A percentile compares a stretch with the other conserved stretches of the same genome.
Evolutionary conservation across 2,329 filamentous ascomycete genomes (phyloP).

Genomic region (Pseudogymnoascus pannorum): DNA sequence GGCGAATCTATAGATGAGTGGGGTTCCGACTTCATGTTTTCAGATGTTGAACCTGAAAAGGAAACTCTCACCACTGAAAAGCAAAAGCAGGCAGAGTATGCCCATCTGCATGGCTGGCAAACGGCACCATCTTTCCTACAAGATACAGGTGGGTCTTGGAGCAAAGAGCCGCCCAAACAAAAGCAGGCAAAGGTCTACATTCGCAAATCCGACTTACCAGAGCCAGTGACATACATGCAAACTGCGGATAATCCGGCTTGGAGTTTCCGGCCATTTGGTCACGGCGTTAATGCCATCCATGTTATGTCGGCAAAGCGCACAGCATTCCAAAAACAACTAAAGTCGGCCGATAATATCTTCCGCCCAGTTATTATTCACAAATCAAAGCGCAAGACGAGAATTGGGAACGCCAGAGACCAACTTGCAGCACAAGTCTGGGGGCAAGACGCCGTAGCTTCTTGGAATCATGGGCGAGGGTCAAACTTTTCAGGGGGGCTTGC

Average conservation of each 20-base stretch:
- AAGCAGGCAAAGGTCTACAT: background rate
- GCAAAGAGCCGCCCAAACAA: constrained; percentile 9
- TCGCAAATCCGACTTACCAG: constrained; percentile 18
- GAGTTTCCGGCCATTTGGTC: constrained; percentile 25
- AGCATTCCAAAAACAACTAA: background rate
- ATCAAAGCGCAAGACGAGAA: background rate
- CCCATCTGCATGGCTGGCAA: constrained; percentile 16
- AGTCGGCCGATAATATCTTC: background rate
- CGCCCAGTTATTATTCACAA: constrained; percentile 4
- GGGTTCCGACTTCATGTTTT: background rate
- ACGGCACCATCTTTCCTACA: constrained; percentile 10
- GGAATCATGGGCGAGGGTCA: constrained; percentile 3
- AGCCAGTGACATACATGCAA: constrained; percentile 28
- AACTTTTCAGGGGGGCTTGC: constrained; percentile 3
- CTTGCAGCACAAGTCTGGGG: background rate
- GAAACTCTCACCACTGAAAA: background rate
- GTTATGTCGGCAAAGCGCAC: constrained; percentile 21
- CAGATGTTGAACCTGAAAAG: background rate
- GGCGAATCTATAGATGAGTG: background rate
- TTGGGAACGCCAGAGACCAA: background rate
- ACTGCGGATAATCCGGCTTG: constrained; percentile 21
- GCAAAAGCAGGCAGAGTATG: background rate
- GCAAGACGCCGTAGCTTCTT: background rate
- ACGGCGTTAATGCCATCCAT: constrained; percentile 26
- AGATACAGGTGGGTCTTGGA: constrained; percentile 8